phyloP scores from a whole-genome alignment of 129 eudicot species.

The carrot (Daucus carota) region DNA sequence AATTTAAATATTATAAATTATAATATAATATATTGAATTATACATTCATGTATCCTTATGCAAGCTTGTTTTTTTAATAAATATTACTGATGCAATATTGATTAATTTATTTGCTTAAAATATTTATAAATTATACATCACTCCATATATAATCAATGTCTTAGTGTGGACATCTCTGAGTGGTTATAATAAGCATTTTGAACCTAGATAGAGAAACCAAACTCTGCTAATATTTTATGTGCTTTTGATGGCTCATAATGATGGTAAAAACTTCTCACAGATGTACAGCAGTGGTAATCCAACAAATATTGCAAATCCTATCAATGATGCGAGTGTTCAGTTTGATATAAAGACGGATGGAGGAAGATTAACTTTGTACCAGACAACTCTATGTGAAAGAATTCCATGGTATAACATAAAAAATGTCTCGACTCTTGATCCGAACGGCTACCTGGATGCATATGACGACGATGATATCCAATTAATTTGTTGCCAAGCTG shows the following conservation, averaged over 20 bases:
- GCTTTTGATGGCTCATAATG: background rate
- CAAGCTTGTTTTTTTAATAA: too few species aligned
- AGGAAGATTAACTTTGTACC: conserved; percentile 69
- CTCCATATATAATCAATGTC: too few species aligned
- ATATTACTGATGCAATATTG: too few species aligned
- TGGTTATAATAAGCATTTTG: too few species aligned
- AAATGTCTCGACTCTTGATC: conserved; percentile 47
- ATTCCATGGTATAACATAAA: conserved; percentile 50
- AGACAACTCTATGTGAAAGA: conserved; percentile 76
- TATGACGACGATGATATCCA: conserved; percentile 76
- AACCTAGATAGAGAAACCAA: too few species aligned
- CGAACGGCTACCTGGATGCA: conserved; percentile 55
- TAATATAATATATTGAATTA: background rate
- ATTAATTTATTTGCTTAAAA: too few species aligned
- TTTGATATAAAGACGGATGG: conserved; percentile 71
- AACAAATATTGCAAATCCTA: conserved; percentile 91
- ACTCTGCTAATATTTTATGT: background rate
- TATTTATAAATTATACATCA: too few species aligned
- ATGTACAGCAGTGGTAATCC: conserved; percentile 99
- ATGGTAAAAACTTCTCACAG: conserved; percentile 29
- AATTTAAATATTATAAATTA: too few species aligned
- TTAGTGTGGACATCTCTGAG: too few species aligned
- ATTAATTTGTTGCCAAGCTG: conserved; percentile 87
- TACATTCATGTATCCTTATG: too few species aligned
- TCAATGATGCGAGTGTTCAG: conserved; percentile 86